phyloP scores from a whole-genome alignment of 164 flowering plant genomes.

The Akebia trifoliata region DNA sequence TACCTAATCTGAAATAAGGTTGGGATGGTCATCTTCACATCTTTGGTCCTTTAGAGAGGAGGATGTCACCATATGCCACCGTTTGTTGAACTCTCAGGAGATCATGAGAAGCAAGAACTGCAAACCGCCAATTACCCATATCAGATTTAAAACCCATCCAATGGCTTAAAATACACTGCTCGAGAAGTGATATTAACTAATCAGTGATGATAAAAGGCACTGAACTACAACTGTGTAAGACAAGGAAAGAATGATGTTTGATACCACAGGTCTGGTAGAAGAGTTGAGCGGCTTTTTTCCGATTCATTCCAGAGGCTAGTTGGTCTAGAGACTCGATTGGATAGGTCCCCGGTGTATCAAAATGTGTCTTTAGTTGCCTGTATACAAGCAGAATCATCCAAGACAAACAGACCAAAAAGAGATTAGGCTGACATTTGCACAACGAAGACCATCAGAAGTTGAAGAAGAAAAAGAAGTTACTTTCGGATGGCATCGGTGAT shows the following conservation, averaged over 20 bases:
- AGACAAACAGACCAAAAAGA: background rate
- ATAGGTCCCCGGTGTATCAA: slow-evolving; percentile 72
- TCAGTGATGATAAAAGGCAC: background rate
- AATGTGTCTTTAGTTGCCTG: slow-evolving; percentile 81
- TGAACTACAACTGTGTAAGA: background rate
- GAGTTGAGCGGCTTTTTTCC: slow-evolving; percentile 65
- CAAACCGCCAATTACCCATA: slow-evolving; percentile 15
- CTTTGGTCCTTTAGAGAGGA: slow-evolving; percentile 70
- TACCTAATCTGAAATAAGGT: background rate
- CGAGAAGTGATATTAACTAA: background rate
- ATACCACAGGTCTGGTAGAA: slow-evolving; percentile 93
- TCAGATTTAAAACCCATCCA: background rate
- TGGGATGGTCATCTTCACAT: slow-evolving; percentile 36
- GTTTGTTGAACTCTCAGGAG: slow-evolving; percentile 54
- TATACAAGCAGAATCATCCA: background rate
- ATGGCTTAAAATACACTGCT: too few species aligned
- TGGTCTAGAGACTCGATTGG: slow-evolving; percentile 58
- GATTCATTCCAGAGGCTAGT: slow-evolving; percentile 64
- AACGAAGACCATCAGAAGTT: background rate
- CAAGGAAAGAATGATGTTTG: background rate
- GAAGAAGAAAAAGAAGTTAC: slow-evolving; percentile 16
- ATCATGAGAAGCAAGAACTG: slow-evolving; percentile 72
- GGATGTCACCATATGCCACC: slow-evolving; percentile 65
- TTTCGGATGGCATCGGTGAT: slow-evolving; percentile 51
- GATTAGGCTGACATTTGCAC: background rate